These are phyloP conservation scores for Eutrema japonicum DNA, from an alignment of 345 rosid genomes.

Conservation along the genomic window DNA sequence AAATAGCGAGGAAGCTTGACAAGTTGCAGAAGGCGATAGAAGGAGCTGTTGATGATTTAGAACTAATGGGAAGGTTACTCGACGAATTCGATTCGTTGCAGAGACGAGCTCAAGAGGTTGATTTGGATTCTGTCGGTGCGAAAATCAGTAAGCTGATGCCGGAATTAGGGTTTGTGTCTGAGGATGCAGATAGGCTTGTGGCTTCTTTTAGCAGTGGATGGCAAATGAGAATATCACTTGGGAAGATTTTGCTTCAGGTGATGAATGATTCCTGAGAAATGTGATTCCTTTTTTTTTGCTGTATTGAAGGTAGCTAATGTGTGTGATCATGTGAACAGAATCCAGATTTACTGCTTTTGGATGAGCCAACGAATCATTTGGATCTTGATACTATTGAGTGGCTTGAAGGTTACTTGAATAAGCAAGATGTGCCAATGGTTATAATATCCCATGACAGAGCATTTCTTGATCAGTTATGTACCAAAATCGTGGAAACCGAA, in stretches of 20 bases:
- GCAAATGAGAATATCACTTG: slow-evolving; percentile 99
- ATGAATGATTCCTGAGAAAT: slow-evolving; percentile 6
- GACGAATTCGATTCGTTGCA: slow-evolving; percentile 91
- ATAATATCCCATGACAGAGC: slow-evolving; percentile 95
- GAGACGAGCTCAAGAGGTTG: slow-evolving; percentile 73
- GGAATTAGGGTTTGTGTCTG: slow-evolving; percentile 69
- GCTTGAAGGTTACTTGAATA: slow-evolving; percentile 85
- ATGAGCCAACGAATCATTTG: slow-evolving; percentile 95
- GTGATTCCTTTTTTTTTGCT: background rate
- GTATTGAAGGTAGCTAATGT: slow-evolving; percentile 8
- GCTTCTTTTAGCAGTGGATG: slow-evolving; percentile 93
- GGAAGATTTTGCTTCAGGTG: slow-evolving; percentile 95
- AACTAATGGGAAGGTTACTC: slow-evolving; percentile 86
- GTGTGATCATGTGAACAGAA: slow-evolving; percentile 50
- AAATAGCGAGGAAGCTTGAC: slow-evolving; percentile 58
- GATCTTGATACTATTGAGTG: slow-evolving; percentile 91
- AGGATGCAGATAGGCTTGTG: slow-evolving; percentile 86
- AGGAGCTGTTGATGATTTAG: slow-evolving; percentile 75
- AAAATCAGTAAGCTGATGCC: slow-evolving; percentile 85
- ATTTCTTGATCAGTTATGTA: slow-evolving; percentile 91
- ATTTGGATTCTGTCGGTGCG: slow-evolving; percentile 69
- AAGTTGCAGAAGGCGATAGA: slow-evolving; percentile 78
- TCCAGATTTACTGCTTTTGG: slow-evolving; percentile 87
- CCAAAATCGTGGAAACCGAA: slow-evolving; percentile 94
- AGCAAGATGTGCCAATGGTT: slow-evolving; percentile 93